These are phyloP conservation scores for Cladophialophora immunda DNA, from an alignment of 2,329 filamentous ascomycete species.

Conservation along the genomic window DNA sequence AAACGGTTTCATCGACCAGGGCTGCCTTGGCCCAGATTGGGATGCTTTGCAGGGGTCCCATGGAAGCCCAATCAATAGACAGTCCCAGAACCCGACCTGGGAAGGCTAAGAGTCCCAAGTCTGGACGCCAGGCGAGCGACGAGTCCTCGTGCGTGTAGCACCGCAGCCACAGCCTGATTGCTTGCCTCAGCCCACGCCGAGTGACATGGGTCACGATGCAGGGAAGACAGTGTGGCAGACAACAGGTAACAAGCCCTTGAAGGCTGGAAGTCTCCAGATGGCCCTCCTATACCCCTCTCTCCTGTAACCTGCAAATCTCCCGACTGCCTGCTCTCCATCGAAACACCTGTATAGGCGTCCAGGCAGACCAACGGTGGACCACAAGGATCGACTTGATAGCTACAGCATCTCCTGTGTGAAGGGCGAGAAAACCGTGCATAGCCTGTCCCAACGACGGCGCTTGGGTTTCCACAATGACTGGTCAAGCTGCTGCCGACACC, in stretches of 20 bases:
- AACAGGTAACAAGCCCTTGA: neutral
- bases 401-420: too few relatives aligned
- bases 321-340: neutral
- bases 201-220: too few relatives aligned
- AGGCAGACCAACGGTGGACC: neutral
- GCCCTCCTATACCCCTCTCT: neutral
- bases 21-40: too few relatives aligned
- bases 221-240: neutral
- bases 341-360: neutral
- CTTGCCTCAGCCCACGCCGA: too few relatives aligned
- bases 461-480: neutral
- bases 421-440: too few relatives aligned
- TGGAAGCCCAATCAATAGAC: neutral
- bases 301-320: neutral
- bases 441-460: too few relatives aligned
- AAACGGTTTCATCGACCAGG: too few relatives aligned
- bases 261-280: neutral
- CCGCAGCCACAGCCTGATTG: too few relatives aligned
- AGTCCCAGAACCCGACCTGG: neutral
- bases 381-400: neutral
- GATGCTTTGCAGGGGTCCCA: too few relatives aligned
- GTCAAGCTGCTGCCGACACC: neutral
- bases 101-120: neutral
- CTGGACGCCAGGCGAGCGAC: neutral
- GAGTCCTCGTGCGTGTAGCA: neutral